phyloP scores from a whole-genome alignment of 176 grass and related monocot species.

The Rhipidocladum racemiflorum region DNA sequence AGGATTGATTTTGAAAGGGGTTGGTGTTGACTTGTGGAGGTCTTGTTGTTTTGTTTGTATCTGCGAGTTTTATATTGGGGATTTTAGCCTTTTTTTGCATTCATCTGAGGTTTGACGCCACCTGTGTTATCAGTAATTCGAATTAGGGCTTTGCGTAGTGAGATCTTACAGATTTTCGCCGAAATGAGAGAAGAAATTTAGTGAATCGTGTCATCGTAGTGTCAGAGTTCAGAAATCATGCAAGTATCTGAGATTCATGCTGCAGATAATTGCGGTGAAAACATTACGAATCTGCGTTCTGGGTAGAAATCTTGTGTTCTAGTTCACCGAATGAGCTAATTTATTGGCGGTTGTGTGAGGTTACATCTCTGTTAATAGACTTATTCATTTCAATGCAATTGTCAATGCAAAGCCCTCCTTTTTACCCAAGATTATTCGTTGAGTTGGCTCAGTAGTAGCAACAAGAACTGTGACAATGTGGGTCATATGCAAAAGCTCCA shows the following conservation, averaged over 20 bases:
- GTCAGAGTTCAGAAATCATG: background rate
- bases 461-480: background rate
- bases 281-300: background rate
- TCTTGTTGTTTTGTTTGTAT: constrained; percentile 36
- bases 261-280: too few relatives aligned
- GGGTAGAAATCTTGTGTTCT: background rate
- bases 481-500: constrained; percentile 28
- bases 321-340: background rate
- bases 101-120: background rate
- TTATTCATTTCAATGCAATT: background rate
- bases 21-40: constrained; percentile 31
- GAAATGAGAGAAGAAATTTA: background rate
- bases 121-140: background rate
- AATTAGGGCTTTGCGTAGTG: background rate
- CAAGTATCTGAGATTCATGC: background rate
- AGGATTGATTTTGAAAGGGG: background rate
- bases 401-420: background rate
- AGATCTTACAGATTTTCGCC: background rate
- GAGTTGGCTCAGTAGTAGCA: background rate
- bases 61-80: constrained; percentile 4
- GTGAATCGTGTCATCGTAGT: background rate
- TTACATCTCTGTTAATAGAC: background rate
- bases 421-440: background rate
- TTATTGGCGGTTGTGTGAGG: background rate
- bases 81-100: background rate